phyloP scores from a whole-genome alignment of 805 yeast species.

The Candida gorgasii region DNA sequence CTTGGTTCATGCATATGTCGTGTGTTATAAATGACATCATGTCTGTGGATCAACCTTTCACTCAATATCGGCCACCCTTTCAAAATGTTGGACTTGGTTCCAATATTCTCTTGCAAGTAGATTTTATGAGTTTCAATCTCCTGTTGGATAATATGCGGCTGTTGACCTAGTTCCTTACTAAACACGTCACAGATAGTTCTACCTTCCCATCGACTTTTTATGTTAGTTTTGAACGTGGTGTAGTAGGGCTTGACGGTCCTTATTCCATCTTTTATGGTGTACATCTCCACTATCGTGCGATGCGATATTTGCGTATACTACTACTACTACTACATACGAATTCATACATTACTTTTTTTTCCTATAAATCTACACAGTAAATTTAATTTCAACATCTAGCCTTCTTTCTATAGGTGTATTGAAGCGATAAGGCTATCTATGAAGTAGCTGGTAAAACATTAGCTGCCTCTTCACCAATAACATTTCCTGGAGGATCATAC shows the following conservation, averaged over 20 bases:
- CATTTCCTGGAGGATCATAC: slow-evolving; percentile 77
- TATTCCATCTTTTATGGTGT: slow-evolving; percentile 28
- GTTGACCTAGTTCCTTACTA: slow-evolving; percentile 36
- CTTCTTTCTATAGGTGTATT: too few species aligned
- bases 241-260: slow-evolving; percentile 40
- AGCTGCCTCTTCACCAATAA: slow-evolving; percentile 40
- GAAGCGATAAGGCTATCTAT: too few species aligned
- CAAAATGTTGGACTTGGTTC: slow-evolving; percentile 19
- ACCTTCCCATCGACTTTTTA: slow-evolving; percentile 42
- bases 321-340: background rate
- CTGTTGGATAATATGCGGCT: slow-evolving; percentile 19
- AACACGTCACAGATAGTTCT: slow-evolving; percentile 32
- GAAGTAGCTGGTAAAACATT: slow-evolving; percentile 21
- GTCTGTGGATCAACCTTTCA: slow-evolving; percentile 16
- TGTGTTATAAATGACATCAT: slow-evolving; percentile 30
- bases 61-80: slow-evolving; percentile 23
- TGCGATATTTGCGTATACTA: too few species aligned
- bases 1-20: slow-evolving; percentile 51
- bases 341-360: slow-evolving; percentile 25
- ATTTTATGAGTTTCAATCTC: slow-evolving; percentile 28
- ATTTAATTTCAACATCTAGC: too few species aligned
- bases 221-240: slow-evolving; percentile 29
- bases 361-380: slow-evolving; percentile 26
- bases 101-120: slow-evolving; percentile 25
- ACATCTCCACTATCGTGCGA: background rate